Base-by-base conservation (phyloP, 2,329 filamentous ascomycete genomes). In the Bipolaris gigantea region DNA sequence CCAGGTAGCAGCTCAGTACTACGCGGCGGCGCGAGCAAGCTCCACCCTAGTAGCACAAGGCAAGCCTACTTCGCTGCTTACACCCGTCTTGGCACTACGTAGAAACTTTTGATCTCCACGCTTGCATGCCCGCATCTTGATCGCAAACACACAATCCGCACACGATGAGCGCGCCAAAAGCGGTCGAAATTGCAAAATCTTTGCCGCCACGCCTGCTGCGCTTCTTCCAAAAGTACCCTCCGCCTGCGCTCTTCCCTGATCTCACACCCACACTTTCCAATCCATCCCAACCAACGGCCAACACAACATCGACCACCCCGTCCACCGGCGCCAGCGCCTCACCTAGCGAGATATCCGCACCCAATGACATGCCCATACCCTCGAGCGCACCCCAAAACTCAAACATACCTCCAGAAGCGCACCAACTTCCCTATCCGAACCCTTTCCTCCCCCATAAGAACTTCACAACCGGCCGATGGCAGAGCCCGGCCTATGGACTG, bases 191-290 rank as follows among this genome's bases (percentile, higher is more conserved):
- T 54, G 89, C 89, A 56, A 85, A 87, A 76, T 80, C 83, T 62
- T 85, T 97, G 36, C 94, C 92, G 8, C 80, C 84, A 49, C 88
- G 88, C 36, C 84, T 99, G 41, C 84, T 89, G 71, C 86, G 86
- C 68, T 97, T 99, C 83, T 89, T 99, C 76, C 88, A 89, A 53
- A 89, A 89, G 62, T 97, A 93, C 75, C 94, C 94, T 38, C 92
- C 93, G 23, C 43, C 83, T 69, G 71, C 72, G 65, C 65, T 84
- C 74, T 60, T 79, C 73, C 73, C 62, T 70, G 57, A 48, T 41
- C 49, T 67, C 61, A 59, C 60, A 50, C 50, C 64, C 25, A 45
- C 59, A 54, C 48, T 59, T 47, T 32, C 54, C 38, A 41, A 40
- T 40, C 38, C 57, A 44, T 32, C 59, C 41, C 43, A 50, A 27